Conservation (phyloP, 106 monocot genomes). For the Hemerocallis citrina region DNA sequence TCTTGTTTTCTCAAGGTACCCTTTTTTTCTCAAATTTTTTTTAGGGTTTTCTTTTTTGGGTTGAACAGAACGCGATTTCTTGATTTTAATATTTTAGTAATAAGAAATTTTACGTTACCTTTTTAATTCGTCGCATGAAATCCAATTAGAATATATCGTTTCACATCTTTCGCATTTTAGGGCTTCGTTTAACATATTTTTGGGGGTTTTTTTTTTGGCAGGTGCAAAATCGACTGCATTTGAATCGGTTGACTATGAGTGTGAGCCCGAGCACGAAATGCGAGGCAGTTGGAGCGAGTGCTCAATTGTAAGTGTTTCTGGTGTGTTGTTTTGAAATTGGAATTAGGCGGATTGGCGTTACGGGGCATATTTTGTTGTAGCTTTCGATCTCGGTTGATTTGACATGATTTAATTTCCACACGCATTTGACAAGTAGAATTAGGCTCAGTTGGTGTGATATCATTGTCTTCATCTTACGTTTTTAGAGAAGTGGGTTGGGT, state of each 20-base stretch:
- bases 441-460: background rate
- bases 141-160: too few relatives aligned
- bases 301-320: conserved; percentile 14
- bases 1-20: conserved; percentile 21
- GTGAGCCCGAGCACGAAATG: conserved; percentile 18
- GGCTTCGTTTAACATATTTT: background rate
- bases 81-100: background rate
- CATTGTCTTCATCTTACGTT: background rate
- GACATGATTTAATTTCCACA: background rate
- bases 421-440: background rate
- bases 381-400: too few relatives aligned
- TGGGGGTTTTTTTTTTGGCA: conserved; percentile 8
- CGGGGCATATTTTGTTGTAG: too few relatives aligned
- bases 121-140: too few relatives aligned
- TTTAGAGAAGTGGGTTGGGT: background rate
- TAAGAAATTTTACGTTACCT: background rate
- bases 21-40: background rate
- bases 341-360: too few relatives aligned
- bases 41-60: background rate
- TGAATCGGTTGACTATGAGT: conserved; percentile 2
- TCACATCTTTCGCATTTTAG: background rate
- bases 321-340: background rate
- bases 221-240: conserved; percentile 26
- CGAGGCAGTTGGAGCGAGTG: conserved; percentile 21
- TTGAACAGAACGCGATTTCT: background rate